Evolutionary conservation across 75 land plant species (phyloP).

Genomic region (Adiantum capillusveneris): DNA sequence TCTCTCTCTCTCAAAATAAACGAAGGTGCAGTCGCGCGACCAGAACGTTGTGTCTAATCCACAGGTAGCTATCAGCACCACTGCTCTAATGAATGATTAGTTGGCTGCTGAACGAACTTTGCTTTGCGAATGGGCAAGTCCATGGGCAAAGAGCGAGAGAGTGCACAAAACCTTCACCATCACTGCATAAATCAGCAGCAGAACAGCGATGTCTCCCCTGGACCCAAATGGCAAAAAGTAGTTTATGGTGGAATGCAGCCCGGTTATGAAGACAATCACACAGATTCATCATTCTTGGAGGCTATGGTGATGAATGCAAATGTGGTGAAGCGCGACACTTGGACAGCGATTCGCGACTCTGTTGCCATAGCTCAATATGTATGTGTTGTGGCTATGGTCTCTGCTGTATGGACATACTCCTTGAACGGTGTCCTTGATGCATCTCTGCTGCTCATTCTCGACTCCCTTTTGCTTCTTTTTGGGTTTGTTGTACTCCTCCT

Average conservation of each 20-base stretch:
- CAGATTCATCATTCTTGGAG: conserved; percentile 74
- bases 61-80: too few species aligned
- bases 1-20: too few species aligned
- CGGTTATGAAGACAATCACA: conserved; percentile 88
- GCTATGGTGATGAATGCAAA: conserved; percentile 91
- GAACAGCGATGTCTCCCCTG: too few species aligned
- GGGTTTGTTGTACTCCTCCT: conserved; percentile 57
- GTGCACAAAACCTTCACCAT: too few species aligned
- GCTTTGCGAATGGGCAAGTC: too few species aligned
- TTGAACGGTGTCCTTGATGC: conserved; percentile 50
- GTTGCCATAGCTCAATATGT: conserved; percentile 78
- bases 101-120: too few species aligned
- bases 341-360: conserved; percentile 73
- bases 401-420: conserved; percentile 72
- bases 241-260: conserved; percentile 95
- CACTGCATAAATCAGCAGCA: too few species aligned
- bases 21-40: too few species aligned
- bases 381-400: conserved; percentile 66
- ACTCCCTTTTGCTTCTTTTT: conserved; percentile 43
- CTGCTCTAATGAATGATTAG: too few species aligned
- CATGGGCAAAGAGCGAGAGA: too few species aligned
- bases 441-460: conserved; percentile 47
- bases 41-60: too few species aligned
- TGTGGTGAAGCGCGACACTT: conserved; percentile 66
- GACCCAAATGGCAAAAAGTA: conserved; percentile 74